Conservation (phyloP, 2,329 filamentous ascomycete species). For the Colletotrichum sp. region DNA sequence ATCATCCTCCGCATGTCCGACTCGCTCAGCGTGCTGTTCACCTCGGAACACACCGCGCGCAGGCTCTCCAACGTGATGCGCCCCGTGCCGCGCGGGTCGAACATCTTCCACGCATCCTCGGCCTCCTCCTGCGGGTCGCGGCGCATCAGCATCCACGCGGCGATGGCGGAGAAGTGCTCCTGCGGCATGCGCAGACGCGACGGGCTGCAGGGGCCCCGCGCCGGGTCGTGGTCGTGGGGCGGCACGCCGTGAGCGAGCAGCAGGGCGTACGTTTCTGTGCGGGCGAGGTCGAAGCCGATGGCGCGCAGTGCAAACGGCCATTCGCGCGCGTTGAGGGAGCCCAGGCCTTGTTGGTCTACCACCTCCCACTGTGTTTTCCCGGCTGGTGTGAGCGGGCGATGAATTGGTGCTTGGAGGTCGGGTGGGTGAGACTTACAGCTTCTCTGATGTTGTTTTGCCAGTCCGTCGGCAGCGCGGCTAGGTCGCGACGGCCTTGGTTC, state of each 20-base stretch:
- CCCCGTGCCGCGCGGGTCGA: constrained; percentile 91
- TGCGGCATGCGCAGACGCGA: constrained; percentile 76
- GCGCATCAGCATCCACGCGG: constrained; percentile 79
- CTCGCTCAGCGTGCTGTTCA: constrained; percentile 85
- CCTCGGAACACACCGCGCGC: constrained; percentile 83
- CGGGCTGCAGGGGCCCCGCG: constrained; percentile 57
- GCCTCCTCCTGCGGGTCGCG: constrained; percentile 93
- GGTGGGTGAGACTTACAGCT: constrained; percentile 4
- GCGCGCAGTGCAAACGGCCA: constrained; percentile 96
- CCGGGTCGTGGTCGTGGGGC: constrained; percentile 57
- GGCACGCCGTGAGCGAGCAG: constrained; percentile 82
- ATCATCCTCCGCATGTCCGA: constrained; percentile 96
- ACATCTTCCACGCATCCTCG: constrained; percentile 86
- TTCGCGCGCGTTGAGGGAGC: constrained; percentile 95
- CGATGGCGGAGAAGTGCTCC: constrained; percentile 74
- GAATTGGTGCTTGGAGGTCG: not conserved
- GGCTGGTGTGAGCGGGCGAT: not conserved
- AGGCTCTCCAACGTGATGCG: constrained; percentile 90
- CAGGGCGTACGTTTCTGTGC: constrained; percentile 81
- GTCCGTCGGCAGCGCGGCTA: constrained; percentile 17
- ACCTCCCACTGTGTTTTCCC: constrained; percentile 74
- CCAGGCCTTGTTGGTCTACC: constrained; percentile 96
- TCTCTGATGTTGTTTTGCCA: constrained; percentile 25
- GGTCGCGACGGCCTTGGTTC: constrained; percentile 20
- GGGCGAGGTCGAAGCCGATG: constrained; percentile 89